phyloP scores from a whole-genome alignment of 1,284 basidiomycete genomes.

The Uromyces viciae-fabae region DNA sequence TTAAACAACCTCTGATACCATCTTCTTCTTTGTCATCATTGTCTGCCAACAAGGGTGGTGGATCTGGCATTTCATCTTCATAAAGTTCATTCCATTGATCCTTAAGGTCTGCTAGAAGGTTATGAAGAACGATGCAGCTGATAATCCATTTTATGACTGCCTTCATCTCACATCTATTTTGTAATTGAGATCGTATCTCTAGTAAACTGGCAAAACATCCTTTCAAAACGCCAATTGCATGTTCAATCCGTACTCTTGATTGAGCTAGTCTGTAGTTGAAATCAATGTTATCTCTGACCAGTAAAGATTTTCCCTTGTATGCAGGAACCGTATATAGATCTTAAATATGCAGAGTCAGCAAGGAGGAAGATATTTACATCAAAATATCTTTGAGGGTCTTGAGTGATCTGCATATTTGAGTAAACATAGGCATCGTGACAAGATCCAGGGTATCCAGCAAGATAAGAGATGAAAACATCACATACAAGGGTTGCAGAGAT shows the following conservation, averaged over 20 bases:
- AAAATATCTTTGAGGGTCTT: conserved; percentile 10
- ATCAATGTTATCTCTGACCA: background rate
- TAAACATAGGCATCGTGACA: conserved; percentile 9
- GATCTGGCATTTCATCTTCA: background rate
- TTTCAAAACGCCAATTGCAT: conserved; percentile 13
- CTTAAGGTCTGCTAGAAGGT: background rate
- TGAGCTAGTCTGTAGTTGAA: conserved; percentile 6
- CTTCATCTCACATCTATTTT: background rate
- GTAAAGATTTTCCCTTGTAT: background rate
- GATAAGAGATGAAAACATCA: background rate
- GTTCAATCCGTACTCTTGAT: background rate
- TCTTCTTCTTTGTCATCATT: background rate
- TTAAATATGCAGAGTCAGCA: background rate
- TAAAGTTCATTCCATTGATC: background rate
- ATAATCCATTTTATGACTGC: background rate
- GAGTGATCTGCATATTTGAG: background rate
- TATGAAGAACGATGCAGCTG: background rate
- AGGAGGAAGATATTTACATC: conserved; percentile 10
- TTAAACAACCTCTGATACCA: no score
- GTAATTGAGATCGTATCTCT: background rate
- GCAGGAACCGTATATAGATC: background rate
- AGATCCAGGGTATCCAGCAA: background rate
- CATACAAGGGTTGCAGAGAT: background rate
- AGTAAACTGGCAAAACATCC: background rate
- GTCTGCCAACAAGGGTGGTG: background rate